Percentiles rank a stretch among this genome's conserved stretches.
These are phyloP conservation scores for Tylopilus orsonianus DNA, from an alignment of 1,284 basidiomycete genomes.

Conservation along the genomic window DNA sequence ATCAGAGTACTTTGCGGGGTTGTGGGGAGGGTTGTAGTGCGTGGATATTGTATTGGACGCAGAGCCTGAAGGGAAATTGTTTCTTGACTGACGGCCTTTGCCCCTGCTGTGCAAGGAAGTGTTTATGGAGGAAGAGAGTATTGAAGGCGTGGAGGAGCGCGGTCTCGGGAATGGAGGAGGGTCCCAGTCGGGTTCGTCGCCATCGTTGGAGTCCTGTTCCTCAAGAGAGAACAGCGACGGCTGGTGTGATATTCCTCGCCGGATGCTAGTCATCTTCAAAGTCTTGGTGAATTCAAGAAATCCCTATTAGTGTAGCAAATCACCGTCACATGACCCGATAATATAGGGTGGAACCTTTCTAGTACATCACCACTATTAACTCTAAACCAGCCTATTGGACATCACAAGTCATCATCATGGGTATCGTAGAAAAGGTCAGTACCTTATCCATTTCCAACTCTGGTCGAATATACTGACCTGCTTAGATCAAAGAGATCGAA, in stretches of 20 bases:
- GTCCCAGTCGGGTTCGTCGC: slow-evolving; percentile 48
- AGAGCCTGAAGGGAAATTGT: slow-evolving; percentile 31
- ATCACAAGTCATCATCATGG: slow-evolving; percentile 76
- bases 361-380: too few species aligned
- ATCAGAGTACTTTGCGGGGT: slow-evolving; percentile 54
- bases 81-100: slow-evolving; percentile 39
- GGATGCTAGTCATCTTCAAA: slow-evolving; percentile 32
- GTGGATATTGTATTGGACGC: slow-evolving; percentile 34
- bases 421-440: slow-evolving; percentile 83
- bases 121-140: slow-evolving; percentile 31
- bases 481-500: slow-evolving; percentile 90
- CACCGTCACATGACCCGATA: slow-evolving; percentile 16
- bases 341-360: too few species aligned
- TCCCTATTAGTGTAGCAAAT: too few species aligned
- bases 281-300: not conserved
- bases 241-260: slow-evolving; percentile 46
- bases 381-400: too few species aligned
- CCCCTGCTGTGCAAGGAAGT: slow-evolving; percentile 32
- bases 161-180: slow-evolving; percentile 36
- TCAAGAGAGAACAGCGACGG: slow-evolving; percentile 67
- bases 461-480: not conserved
- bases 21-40: slow-evolving; percentile 30
- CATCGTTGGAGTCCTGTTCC: slow-evolving; percentile 52
- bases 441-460: not conserved
- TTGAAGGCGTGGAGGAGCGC: slow-evolving; percentile 29